Evolutionary conservation across 176 grass and related monocot species (phyloP), one percentile per base, ranked within the genome.

Genomic region (Rhynchospora breviuscula): DNA sequence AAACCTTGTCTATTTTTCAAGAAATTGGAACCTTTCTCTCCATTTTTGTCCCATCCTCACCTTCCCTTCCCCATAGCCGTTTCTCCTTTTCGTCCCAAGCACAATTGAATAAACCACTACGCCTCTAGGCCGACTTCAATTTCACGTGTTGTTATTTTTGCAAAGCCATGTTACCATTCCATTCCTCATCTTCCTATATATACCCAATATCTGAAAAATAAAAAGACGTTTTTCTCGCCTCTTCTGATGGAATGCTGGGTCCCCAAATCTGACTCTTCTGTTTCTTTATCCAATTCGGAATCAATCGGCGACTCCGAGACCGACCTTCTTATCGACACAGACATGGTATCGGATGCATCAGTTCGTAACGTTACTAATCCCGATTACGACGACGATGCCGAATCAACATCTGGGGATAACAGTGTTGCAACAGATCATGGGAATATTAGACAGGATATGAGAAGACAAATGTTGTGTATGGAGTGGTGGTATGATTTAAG

Each of bases 301-400:
- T 83, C 57, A 43, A 74, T 74, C 15, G 87, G 87, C 10, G 87
- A 88, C 63, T 88, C 87, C 3, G 87, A 88, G 83, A 71, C 35
- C 63, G 63, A 74, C 17, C 46, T 43, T 15, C 25, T 29, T 23
- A 18, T 40, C 14, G 53, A 78, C 9, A 15, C 40, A 11, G 18
- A 5, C 64, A 78, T 63, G 58, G 19, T 45, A 15, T 45, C 2
- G 0, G 12, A 79, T 59, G 10, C 43, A 73, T 73, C 13, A 8
- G 45, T 25, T 25, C 6, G 18, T 73, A 49, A 13, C 5, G 1
- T 13, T 49, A 73, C 25, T 17, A 15, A 58, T 40, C 9, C 44
- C 12, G 15, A 72, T 11, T 40, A 80, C 4, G 87, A 88, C 0
- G 82, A 84, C 10, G 82, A 88, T 62, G 87, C 75, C 10, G 83